A percentile compares a stretch with the other conserved stretches of the same genome.
Evolutionary conservation across 2,329 filamentous ascomycete genomes (phyloP).

Genomic region (Fonsecaea erecta): DNA sequence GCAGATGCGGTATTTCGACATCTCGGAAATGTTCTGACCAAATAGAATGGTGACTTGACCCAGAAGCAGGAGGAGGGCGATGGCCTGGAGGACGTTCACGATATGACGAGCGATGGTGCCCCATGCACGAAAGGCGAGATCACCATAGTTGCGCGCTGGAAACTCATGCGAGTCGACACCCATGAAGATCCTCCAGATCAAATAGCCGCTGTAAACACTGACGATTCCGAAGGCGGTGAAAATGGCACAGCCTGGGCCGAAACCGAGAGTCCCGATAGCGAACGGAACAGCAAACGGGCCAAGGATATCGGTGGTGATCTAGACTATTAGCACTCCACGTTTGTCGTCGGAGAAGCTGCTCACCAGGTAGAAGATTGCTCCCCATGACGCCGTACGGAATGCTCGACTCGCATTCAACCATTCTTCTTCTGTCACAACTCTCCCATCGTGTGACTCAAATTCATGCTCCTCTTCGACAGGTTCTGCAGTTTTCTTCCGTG

Average conservation of each 20-base stretch:
- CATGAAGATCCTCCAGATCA: slow-evolving; percentile 2
- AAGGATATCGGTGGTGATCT: slow-evolving; percentile 12
- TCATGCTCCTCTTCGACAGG: neutral
- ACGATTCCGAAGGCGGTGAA: slow-evolving; percentile 2
- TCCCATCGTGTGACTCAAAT: neutral
- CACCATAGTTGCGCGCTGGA: slow-evolving; percentile 7
- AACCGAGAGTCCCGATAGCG: neutral
- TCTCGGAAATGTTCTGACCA: slow-evolving; percentile 4
- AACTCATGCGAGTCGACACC: slow-evolving; percentile 4
- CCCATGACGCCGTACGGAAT: slow-evolving; percentile 11
- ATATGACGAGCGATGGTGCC: slow-evolving; percentile 2
- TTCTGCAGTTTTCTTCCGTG: neutral
- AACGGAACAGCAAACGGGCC: slow-evolving; percentile 6
- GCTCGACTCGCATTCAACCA: slow-evolving; percentile 10
- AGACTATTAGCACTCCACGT: neutral
- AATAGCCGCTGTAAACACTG: neutral
- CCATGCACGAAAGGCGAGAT: neutral
- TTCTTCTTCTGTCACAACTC: slow-evolving; percentile 2
- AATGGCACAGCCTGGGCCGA: neutral
- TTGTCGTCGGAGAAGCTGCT: neutral
- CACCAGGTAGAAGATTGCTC: slow-evolving; percentile 3
- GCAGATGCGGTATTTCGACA: slow-evolving; percentile 4
- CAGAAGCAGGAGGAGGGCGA: slow-evolving; percentile 2
- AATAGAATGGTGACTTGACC: slow-evolving; percentile 6
- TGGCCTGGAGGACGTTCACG: neutral